Evolutionary conservation across 352 stramenopile genomes (phyloP), one percentile per base, ranked within the genome.

Genomic region (Halophytophthora batemanensis): DNA sequence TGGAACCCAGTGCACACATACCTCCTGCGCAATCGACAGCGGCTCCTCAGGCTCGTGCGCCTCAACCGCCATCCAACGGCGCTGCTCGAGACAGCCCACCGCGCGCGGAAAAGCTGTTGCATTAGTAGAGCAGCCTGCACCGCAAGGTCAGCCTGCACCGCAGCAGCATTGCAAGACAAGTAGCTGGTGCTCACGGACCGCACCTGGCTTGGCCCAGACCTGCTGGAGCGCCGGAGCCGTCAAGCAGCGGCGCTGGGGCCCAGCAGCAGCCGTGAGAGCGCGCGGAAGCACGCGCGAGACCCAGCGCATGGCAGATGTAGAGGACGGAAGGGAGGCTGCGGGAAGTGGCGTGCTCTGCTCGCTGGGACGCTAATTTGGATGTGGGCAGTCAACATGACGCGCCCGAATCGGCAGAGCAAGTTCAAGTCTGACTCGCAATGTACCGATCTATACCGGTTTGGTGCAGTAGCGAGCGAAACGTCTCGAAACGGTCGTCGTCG

Each of bases 131-230:
- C n/a, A n/a, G n/a, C n/a, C n/a, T n/a, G n/a, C n/a, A n/a, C n/a
- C n/a, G n/a, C n/a, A n/a, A n/a, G n/a, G n/a, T n/a, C n/a, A n/a
- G n/a, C n/a, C n/a, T n/a, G n/a, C n/a, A n/a, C n/a, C n/a, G n/a
- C n/a, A n/a, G n/a, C n/a, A n/a, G n/a, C n/a, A n/a, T n/a, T n/a
- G n/a, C n/a, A n/a, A n/a, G n/a, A n/a, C n/a, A n/a, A n/a, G n/a
- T n/a, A n/a, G n/a, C n/a, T n/a, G n/a, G n/a, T n/a, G n/a, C n/a
- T n/a, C n/a, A n/a, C 52, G 25, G 45, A 49, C 29, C 40, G n/a
- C 19, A 75, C 66, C 54, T 65, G 58, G 56, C 40, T 58, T 50
- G 23, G 61, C 52, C 54, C 52, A 69, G 6, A 41, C 28, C 31
- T 54, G 54, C 29, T 46, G 65, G 23, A 42, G 8, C 22, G 55